phyloP scores from a whole-genome alignment of 352 stramenopile genomes.

The Phytopythium oedochilum region DNA sequence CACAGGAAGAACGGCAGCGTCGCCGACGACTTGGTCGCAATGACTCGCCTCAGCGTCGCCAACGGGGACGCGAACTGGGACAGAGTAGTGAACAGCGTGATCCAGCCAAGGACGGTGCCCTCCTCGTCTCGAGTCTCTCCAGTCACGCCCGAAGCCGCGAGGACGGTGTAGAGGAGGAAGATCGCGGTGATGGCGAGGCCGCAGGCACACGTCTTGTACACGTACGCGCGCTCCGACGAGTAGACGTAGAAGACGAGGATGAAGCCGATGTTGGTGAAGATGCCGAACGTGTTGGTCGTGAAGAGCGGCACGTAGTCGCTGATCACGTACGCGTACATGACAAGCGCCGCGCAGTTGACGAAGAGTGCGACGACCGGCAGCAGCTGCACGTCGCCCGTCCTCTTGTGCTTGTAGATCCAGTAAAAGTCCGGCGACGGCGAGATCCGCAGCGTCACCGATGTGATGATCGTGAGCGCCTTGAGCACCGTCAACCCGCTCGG shows the following conservation, averaged over 20 bases:
- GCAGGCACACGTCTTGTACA: constrained; percentile 12
- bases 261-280: constrained; percentile 33
- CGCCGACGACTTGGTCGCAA: constrained; percentile 35
- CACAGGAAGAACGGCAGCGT: constrained; percentile 46
- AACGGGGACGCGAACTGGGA: constrained; percentile 36
- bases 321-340: constrained; percentile 8
- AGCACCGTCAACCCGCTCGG: constrained; percentile 8
- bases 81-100: constrained; percentile 29
- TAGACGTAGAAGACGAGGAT: constrained; percentile 40
- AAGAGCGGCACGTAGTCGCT: constrained; percentile 52
- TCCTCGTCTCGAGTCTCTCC: constrained; percentile 25
- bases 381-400: constrained; percentile 5
- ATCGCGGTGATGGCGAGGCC: constrained; percentile 9
- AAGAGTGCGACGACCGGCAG: constrained; percentile 5
- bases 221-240: constrained; percentile 19
- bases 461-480: constrained; percentile 5
- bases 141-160: constrained; percentile 15
- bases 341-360: constrained; percentile 4
- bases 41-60: constrained; percentile 35
- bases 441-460: constrained; percentile 4
- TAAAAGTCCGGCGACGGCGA: constrained; percentile 2
- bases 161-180: constrained; percentile 23
- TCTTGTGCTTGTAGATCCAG: constrained; percentile 4
- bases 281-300: constrained; percentile 40
- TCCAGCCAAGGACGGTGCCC: constrained; percentile 31